These are phyloP conservation scores for Fusarium pseudoanthophilum DNA, from an alignment of 2,329 filamentous ascomycete species.

Conservation along the genomic window DNA sequence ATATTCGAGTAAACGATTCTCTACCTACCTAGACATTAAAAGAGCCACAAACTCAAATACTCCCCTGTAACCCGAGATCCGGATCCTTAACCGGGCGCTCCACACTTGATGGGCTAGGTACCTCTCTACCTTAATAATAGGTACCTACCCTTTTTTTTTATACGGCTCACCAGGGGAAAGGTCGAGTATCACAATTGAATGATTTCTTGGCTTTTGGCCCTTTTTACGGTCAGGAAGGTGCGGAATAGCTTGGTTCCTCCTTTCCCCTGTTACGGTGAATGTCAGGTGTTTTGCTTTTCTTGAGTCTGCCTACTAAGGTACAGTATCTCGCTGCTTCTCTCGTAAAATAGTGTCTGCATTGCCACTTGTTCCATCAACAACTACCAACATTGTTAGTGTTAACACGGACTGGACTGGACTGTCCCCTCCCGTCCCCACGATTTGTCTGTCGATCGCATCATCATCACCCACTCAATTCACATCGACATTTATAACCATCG, in stretches of 20 bases:
- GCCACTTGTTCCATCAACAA: conserved; percentile 16
- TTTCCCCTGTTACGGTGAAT: conserved; percentile 8
- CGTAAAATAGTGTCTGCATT: not conserved
- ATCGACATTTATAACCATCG: conserved; percentile 4
- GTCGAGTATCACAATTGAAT: conserved; percentile 33
- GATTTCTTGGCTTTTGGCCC: conserved; percentile 30
- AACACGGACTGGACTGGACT: conserved; percentile 4
- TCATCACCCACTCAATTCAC: conserved; percentile 4
- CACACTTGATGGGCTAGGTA: conserved; percentile 6
- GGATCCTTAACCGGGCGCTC: conserved; percentile 17
- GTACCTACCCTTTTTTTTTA: conserved; percentile 1
- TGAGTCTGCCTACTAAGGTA: not conserved
- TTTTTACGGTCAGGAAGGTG: conserved; percentile 26
- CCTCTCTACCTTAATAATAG: not conserved
- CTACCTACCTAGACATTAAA: not conserved
- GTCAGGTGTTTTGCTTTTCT: conserved; percentile 2
- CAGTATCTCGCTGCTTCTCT: conserved; percentile 4
- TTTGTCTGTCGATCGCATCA: conserved; percentile 31
- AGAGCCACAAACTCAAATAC: not conserved
- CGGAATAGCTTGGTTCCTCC: conserved; percentile 2
- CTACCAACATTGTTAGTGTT: conserved; percentile 15
- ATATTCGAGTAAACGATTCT: not conserved
- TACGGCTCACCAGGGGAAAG: conserved; percentile 19
- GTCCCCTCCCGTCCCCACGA: conserved; percentile 31
- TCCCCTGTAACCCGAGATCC: conserved; percentile 15